Conservation (phyloP, 306 rosid genomes). For the Cicer pinnatifidum region DNA sequence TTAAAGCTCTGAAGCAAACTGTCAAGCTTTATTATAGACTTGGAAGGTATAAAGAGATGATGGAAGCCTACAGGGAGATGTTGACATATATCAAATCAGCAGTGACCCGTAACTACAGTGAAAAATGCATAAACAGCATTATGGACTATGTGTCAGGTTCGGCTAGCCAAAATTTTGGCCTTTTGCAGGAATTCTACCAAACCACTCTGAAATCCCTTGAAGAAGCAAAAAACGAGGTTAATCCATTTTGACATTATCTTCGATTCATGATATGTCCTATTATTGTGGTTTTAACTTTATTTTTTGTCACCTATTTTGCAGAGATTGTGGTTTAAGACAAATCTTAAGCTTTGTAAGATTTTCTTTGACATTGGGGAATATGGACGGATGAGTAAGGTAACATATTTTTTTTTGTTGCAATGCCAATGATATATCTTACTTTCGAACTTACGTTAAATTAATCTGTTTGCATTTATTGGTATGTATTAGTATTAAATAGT, state of each 20-base stretch:
- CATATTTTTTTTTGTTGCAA: not conserved
- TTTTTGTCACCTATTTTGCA: conserved; percentile 47
- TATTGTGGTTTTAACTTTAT: conserved; percentile 33
- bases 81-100: conserved; percentile 97
- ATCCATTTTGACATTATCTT: conserved; percentile 38
- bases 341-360: conserved; percentile 97
- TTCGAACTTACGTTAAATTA: conserved; percentile 4
- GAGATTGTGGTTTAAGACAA: conserved; percentile 99
- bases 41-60: conserved; percentile 91
- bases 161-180: conserved; percentile 90
- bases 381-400: conserved; percentile 97
- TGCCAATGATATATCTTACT: conserved; percentile 11
- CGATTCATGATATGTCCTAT: conserved; percentile 13
- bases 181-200: conserved; percentile 93
- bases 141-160: conserved; percentile 99
- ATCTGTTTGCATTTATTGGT: conserved; percentile 23
- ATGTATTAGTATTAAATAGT: conserved; percentile 33
- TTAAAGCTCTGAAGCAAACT: conserved; percentile 95
- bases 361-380: conserved; percentile 98
- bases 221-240: conserved; percentile 97
- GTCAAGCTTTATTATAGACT: conserved; percentile 92
- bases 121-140: conserved; percentile 94
- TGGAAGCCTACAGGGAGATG: conserved; percentile 97
- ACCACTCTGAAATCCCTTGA: conserved; percentile 94
- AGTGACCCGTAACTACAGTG: conserved; percentile 92